Evolutionary conservation across 441 rosid species (phyloP).

Genomic region (Manihot esculenta): DNA sequence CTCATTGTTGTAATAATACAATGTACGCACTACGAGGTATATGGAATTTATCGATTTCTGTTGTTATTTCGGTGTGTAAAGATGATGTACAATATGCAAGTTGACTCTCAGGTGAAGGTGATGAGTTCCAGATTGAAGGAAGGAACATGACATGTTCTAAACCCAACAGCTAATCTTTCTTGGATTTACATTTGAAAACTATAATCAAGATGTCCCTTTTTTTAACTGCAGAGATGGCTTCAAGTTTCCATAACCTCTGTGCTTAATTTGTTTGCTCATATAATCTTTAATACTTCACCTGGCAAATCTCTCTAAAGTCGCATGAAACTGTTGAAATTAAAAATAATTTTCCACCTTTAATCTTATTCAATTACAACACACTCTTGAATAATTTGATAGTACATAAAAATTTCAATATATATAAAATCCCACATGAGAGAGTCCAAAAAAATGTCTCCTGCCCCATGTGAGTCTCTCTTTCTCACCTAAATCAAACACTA

Average conservation of each 20-base stretch:
- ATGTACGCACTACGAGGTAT: too few species aligned
- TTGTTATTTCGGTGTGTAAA: too few species aligned
- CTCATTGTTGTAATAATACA: too few species aligned
- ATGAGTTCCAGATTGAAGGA: neutral
- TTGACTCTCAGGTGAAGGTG: neutral
- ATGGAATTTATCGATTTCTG: too few species aligned
- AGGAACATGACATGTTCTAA: neutral
- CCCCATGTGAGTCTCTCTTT: conserved; percentile 33
- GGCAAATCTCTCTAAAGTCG: too few species aligned
- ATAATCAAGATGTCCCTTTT: conserved; percentile 5
- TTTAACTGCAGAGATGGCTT: conserved; percentile 18
- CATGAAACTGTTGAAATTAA: too few species aligned
- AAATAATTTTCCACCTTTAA: neutral
- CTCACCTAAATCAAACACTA: conserved; percentile 15
- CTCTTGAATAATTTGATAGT: conserved; percentile 13
- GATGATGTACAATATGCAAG: neutral
- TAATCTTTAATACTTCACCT: too few species aligned
- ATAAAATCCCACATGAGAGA: conserved; percentile 37
- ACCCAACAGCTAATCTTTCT: conserved; percentile 24
- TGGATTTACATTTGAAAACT: conserved; percentile 28
- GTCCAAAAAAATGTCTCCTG: conserved; percentile 41
- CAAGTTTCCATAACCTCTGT: conserved; percentile 31
- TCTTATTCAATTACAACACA: conserved; percentile 11
- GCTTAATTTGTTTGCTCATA: neutral
- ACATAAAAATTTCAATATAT: conserved; percentile 25